Evolutionary conservation across 2,329 filamentous ascomycete species (phyloP), one percentile per base, ranked within the genome.

Genomic region (Cryoendolithus antarcticus): DNA sequence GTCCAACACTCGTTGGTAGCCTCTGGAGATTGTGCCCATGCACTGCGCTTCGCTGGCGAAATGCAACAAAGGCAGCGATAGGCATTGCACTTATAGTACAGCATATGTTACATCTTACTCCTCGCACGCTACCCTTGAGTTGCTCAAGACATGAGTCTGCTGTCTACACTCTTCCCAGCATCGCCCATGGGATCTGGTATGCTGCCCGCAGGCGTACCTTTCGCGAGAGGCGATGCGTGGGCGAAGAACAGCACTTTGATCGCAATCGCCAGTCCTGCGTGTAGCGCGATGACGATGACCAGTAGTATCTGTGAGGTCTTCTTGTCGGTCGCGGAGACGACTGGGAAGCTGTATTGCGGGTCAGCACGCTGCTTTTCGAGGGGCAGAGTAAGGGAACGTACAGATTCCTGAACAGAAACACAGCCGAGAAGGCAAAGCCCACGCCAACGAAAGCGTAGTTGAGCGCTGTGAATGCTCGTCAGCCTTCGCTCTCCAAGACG

Each of bases 211-310:
- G 24, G 24, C 7, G 24, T 27, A 8, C 24, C 24, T 8, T 27
- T 27, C 7, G 24, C 24, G 6, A 27, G 24, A 44, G 53, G 53
- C 35, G 48, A 52, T 4, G 49, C 49, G 40, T 66, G 73, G 50
- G 86, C 88, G 64, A 98, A 98, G 72, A 96, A 96, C 21, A 96
- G 66, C 43, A 95, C 80, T 72, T 96, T 96, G 64, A 98, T 96
- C 4, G 89, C 84, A 53, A 96, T 75, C 1, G 89, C 77, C 49
- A 98, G 70, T n/a, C 82, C 91, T 21, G 86, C 80, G 64, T 98
- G 91, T 46, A 96, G 69, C 24, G 75, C 72, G 24, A 96, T 73
- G 19, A 98, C 88, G 13, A 89, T 67, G 38, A 96, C 69, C 43
- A 98, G 70, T 45, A 98, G 64, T 13, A 86, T 71, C 72, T 93